Base-by-base conservation (phyloP, 768 basidiomycete species). In the Xanthoconium stramineum region DNA sequence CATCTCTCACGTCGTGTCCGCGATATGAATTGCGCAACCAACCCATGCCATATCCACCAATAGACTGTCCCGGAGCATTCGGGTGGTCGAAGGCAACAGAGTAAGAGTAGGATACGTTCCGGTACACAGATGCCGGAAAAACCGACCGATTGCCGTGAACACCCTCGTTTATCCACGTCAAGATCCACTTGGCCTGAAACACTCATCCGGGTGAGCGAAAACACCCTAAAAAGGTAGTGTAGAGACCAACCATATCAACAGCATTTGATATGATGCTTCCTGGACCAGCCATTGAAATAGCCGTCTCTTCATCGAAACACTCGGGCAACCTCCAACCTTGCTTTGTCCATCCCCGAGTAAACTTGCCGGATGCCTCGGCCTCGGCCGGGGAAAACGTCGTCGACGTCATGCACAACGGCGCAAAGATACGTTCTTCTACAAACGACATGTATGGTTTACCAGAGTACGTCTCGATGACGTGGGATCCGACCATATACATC, bases 181-280 rank as follows among this genome's bases (percentile, higher is more conserved):
- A 58, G 5, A 75, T 55, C 80, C 80, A 81, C 44, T 71, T 67
- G 17, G 67, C 61, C 79, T 81, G 58, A 2, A 39, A 40, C 36
- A 17, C 13, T 2, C 20, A 24, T 15, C 57, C 3, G 9, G 14
- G 12, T 24, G 24, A 24, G 24, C 24, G 4, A 24, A 24, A 24
- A 4, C 24, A 2, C 24, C 24, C 24, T 24, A 24, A 24, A 24
- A 24, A 24, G 24, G 24, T 2, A 2, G 24, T 24, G 24, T 24
- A 24, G 24, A 24, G 3, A 42, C 40, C 19, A 4, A 51, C 80
- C 74, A 81, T 69, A 36, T 81, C 79, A 17, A 71, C 54, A 0
- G 68, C 70, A 29, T 58, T 77, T 30, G 78, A 76, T 30, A 79
- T 76, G n/a, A 80, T 40, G 0, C 78, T 79, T 2, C 75, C 77